Conservation (phyloP, 805 yeast species). For the Saccharomycopsis babjevae region DNA sequence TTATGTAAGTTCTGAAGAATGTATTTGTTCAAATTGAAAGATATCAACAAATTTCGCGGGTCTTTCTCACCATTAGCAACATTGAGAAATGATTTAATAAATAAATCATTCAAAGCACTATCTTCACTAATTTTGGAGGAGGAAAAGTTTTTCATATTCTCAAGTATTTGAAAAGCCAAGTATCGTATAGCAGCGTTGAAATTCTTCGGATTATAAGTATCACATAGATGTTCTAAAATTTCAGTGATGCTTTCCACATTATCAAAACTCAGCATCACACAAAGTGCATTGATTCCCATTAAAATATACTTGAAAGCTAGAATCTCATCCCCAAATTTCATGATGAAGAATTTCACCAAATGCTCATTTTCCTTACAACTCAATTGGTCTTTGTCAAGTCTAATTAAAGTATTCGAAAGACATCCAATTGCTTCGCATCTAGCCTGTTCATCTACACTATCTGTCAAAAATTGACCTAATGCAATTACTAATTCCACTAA, state of each 20-base stretch:
- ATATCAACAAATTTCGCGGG: constrained; percentile 71
- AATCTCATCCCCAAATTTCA: constrained; percentile 55
- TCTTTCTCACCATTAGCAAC: constrained; percentile 86
- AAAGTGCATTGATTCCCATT: constrained; percentile 42
- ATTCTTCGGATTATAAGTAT: constrained; percentile 44
- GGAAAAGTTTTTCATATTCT: constrained; percentile 25
- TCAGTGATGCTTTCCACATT: constrained; percentile 25
- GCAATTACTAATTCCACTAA: constrained; percentile 23
- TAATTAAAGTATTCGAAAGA: constrained; percentile 29
- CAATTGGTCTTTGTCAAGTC: constrained; percentile 22
- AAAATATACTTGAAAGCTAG: constrained; percentile 42
- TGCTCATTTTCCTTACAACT: constrained; percentile 40
- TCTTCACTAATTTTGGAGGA: constrained; percentile 22
- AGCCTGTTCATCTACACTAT: constrained; percentile 30
- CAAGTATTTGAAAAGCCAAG: constrained; percentile 43
- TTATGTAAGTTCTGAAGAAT: constrained; percentile 35
- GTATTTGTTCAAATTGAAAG: constrained; percentile 45
- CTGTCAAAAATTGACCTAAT: constrained; percentile 40
- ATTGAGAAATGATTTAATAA: constrained; percentile 49
- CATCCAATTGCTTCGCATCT: constrained; percentile 34
- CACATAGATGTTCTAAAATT: constrained; percentile 29
- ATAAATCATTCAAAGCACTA: constrained; percentile 28
- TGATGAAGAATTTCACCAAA: constrained; percentile 45
- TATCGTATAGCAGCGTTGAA: constrained; percentile 55
- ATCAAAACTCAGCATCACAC: constrained; percentile 40